Base-by-base conservation (phyloP, 2,329 filamentous ascomycete genomes). In the Eutypella sp. region DNA sequence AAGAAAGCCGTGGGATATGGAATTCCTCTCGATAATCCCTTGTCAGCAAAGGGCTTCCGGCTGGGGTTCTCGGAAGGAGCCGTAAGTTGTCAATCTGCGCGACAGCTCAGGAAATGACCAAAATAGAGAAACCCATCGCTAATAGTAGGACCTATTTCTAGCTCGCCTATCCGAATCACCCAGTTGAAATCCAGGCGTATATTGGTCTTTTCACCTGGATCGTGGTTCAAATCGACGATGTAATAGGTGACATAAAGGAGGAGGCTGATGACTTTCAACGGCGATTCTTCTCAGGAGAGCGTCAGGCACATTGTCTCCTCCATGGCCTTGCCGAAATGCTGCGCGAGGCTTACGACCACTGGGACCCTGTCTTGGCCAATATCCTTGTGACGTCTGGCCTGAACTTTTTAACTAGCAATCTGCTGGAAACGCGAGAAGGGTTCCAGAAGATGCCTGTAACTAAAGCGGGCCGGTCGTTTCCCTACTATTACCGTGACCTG, bases 161-260 rank as follows among this genome's bases (percentile, higher is more conserved):
- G 54, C 47, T 57, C 20, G 52, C 53, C 20, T 53, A 57, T 33
- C 53, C 54, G 19, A 42, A 43, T 20, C 51, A 55, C 40, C 46
- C 49, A 3, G 37, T 52, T 9, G 38, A 44, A 8, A 47, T 53
- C 9, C 54, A 53, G 19, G 47, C 49, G 5, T 57, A 45, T n/a
- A 54, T 56, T 7, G 51, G 46, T 11, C 50, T 56, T 23, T 55
- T 55, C 24, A 56, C 54, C 5, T 55, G 54, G 52, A 45, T 57
- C 18, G 53, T 56, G 3, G 53, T 56, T 3, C 49, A 54, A 18
- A 53, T 56, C 41, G 54, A 57, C 40, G 53, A 57, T 16, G 49
- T 53, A 7, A 44, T 53, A 16, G 39, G 54, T 16, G 44, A 51
- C n/a, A 51, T 52, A 23, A 42, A 52, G 24, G 53, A 50, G 22